Evolutionary conservation across 179 eudicot genomes (phyloP).

Genomic region (Vitellaria paradoxa): DNA sequence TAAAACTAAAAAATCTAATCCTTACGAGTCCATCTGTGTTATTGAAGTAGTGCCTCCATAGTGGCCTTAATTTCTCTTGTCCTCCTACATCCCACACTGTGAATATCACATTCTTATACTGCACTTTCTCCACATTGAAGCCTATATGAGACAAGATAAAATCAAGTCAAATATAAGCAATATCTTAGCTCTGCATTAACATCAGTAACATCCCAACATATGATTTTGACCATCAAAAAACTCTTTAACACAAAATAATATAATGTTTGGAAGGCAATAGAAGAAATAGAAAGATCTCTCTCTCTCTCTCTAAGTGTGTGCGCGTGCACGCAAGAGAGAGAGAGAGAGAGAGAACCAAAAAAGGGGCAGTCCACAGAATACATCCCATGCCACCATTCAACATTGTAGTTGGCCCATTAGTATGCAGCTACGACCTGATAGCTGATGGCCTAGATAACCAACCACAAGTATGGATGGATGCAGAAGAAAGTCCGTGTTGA

Average conservation of each 20-base stretch:
- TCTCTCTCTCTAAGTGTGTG: too few relatives aligned
- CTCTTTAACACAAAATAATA: background rate
- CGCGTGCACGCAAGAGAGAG: too few relatives aligned
- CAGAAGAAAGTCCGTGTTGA: background rate
- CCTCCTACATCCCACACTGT: conserved; percentile 99
- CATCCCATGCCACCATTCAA: background rate
- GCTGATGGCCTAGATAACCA: too few relatives aligned
- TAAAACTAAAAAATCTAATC: conserved; percentile 3
- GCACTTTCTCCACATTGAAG: conserved; percentile 99
- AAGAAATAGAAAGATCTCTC: background rate
- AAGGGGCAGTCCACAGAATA: background rate
- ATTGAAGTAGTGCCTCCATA: conserved; percentile 99
- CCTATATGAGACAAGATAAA: conserved; percentile 41
- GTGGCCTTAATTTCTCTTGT: conserved; percentile 94
- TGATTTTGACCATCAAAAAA: background rate
- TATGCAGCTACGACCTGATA: background rate
- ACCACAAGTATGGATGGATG: too few relatives aligned
- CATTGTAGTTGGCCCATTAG: background rate
- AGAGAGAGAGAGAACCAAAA: background rate
- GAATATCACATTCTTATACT: conserved; percentile 95
- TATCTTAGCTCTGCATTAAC: background rate
- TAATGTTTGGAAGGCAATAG: background rate
- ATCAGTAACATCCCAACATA: background rate
- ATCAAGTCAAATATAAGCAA: background rate
- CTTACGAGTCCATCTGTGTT: conserved; percentile 96